A percentile compares a stretch with the other conserved stretches of the same genome.
Conservation (phyloP, 2,329 filamentous ascomycete genomes). For the Capronia coronata region DNA sequence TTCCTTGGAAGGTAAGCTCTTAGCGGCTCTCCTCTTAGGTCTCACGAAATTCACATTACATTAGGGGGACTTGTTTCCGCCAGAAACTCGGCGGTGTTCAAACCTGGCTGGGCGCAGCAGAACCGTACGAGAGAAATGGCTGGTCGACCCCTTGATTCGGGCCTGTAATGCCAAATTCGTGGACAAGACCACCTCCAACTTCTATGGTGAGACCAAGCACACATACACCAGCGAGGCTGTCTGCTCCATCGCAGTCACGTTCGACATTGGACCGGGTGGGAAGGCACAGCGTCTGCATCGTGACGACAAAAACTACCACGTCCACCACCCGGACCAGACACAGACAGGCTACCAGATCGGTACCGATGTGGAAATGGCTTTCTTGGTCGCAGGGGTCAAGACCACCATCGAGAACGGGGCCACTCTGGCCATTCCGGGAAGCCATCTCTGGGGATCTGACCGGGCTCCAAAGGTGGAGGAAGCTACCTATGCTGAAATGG, state of each 20-base stretch:
- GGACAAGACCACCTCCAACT: constrained; percentile 32
- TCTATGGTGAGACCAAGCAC: constrained; percentile 30
- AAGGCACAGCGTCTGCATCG: constrained; percentile 34
- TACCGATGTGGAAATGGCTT: constrained; percentile 3
- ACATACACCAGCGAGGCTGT: constrained; percentile 32
- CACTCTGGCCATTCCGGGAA: constrained; percentile 30
- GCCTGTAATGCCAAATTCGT: constrained; percentile 31
- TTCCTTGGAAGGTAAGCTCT: constrained; percentile 21
- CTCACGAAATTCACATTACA: constrained; percentile 21
- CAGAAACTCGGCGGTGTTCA: constrained; percentile 1
- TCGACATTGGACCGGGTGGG: constrained; percentile 33
- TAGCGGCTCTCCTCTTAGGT: constrained; percentile 28
- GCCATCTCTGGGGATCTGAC: constrained; percentile 27
- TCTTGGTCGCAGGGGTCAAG: constrained; percentile 25
- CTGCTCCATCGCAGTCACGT: constrained; percentile 35
- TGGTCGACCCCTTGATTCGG: constrained; percentile 30
- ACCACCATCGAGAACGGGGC: constrained; percentile 32
- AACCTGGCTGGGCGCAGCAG: constrained; percentile 31
- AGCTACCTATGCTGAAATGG: constrained; percentile 30
- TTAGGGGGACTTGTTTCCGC: constrained; percentile 6
- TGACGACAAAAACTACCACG: constrained; percentile 38
- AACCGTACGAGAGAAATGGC: constrained; percentile 35
- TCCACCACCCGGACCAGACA: constrained; percentile 25
- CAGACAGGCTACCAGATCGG: constrained; percentile 1
- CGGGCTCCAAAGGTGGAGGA: constrained; percentile 19